Evolutionary conservation across 2,329 filamentous ascomycete species (phyloP).

Genomic region (Colletotrichum orchidophilum): DNA sequence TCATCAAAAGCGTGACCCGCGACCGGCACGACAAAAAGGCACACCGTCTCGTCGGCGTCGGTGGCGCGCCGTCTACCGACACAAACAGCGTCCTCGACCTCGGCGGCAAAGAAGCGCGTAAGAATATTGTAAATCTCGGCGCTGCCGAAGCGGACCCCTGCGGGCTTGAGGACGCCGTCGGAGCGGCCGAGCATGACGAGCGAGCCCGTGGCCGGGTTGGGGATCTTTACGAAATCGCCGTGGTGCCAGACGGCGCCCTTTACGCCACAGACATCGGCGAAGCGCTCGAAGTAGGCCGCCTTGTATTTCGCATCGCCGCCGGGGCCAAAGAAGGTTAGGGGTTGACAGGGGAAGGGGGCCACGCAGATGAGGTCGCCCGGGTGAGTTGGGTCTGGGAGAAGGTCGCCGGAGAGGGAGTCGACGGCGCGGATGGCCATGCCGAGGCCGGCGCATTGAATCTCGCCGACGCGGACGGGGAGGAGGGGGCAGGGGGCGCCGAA

Average conservation of each 20-base stretch:
- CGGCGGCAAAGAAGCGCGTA: conserved; percentile 79
- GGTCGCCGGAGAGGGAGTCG: conserved; percentile 65
- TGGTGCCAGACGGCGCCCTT: conserved; percentile 81
- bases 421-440: conserved; percentile 79
- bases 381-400: conserved; percentile 65
- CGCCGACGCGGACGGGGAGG: conserved; percentile 75
- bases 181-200: conserved; percentile 91
- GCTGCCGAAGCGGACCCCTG: conserved; percentile 89
- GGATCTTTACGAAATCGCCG: conserved; percentile 83
- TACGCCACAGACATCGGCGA: conserved; percentile 57
- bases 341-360: conserved; percentile 88
- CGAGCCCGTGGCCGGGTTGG: conserved; percentile 75
- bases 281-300: conserved; percentile 88
- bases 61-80: conserved; percentile 77
- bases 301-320: conserved; percentile 80
- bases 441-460: conserved; percentile 81
- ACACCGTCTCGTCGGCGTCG: conserved; percentile 86
- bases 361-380: conserved; percentile 91
- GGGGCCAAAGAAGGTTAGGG: conserved; percentile 85
- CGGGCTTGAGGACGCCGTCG: conserved; percentile 92
- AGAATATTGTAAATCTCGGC: conserved; percentile 98
- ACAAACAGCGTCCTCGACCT: conserved; percentile 88
- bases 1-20: conserved; percentile 64
- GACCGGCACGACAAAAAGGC: conserved; percentile 85
- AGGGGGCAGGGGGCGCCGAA: conserved; percentile 88